These are phyloP conservation scores for Phaeolepiota aurea DNA, from an alignment of 768 basidiomycete genomes.

Conservation along the genomic window DNA sequence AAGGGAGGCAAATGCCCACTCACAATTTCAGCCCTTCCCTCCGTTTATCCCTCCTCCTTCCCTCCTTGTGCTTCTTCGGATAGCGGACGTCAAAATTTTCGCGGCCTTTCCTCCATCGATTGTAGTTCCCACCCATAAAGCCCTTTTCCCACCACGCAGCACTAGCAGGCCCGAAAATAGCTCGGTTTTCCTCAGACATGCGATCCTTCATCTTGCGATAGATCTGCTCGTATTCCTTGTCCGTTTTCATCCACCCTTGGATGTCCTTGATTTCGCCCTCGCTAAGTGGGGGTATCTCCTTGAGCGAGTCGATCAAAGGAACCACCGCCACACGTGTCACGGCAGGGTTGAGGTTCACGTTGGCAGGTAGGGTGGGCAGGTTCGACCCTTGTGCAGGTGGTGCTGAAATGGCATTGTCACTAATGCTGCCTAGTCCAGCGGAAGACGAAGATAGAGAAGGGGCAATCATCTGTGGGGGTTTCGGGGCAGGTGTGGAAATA, in stretches of 20 bases:
- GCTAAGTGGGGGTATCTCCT: slow-evolving; percentile 44
- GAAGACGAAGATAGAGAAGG: slow-evolving; percentile 2
- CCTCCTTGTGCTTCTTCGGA: slow-evolving; percentile 25
- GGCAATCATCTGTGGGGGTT: not conserved
- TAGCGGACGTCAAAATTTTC: slow-evolving; percentile 47
- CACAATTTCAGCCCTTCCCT: slow-evolving; percentile 72
- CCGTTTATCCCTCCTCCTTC: slow-evolving; percentile 41
- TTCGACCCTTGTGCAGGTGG: slow-evolving; percentile 12
- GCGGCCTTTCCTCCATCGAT: slow-evolving; percentile 31
- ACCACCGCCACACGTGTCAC: slow-evolving; percentile 56
- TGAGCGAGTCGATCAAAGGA: slow-evolving; percentile 45
- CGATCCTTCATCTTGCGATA: slow-evolving; percentile 42
- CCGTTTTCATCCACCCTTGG: slow-evolving; percentile 55
- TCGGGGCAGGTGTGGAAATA: too few species aligned
- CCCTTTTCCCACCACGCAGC: slow-evolving; percentile 63
- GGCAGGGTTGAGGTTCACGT: slow-evolving; percentile 40
- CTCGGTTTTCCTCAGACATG: slow-evolving; percentile 41
- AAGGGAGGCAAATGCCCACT: slow-evolving; percentile 23
- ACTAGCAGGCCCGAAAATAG: slow-evolving; percentile 28
- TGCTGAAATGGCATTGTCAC: slow-evolving; percentile 7
- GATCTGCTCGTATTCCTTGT: slow-evolving; percentile 46
- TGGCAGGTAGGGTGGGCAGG: slow-evolving; percentile 35
- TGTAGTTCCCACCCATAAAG: slow-evolving; percentile 24
- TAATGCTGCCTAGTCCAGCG: slow-evolving; percentile 2
- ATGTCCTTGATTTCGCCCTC: slow-evolving; percentile 43